These are phyloP conservation scores for Diaporthe citrichinensis DNA, from an alignment of 2,329 filamentous ascomycete genomes.

Conservation along the genomic window DNA sequence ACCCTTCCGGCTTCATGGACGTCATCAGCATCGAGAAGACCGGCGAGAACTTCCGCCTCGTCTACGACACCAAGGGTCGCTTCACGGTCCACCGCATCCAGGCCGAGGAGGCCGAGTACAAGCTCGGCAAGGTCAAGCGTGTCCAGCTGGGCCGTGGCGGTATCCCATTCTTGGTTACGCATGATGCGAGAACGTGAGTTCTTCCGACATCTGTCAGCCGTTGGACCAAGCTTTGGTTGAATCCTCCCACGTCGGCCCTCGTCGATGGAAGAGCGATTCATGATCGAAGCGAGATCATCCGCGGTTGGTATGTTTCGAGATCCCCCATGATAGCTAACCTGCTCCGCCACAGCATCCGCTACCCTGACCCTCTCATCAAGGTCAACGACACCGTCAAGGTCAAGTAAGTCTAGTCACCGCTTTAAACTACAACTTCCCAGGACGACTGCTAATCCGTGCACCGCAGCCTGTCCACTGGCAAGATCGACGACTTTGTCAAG, in stretches of 20 bases:
- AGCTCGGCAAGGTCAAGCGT: slow-evolving; percentile 99
- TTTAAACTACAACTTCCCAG: too few relatives aligned
- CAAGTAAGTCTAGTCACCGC: slow-evolving; percentile 61
- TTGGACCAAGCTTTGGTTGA: slow-evolving; percentile 99
- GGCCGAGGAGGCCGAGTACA: slow-evolving; percentile 98
- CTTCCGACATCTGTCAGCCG: slow-evolving; percentile 99
- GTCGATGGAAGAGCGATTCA: slow-evolving; percentile 33
- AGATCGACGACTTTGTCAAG: slow-evolving; percentile 98
- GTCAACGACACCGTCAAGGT: slow-evolving; percentile 99
- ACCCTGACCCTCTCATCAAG: slow-evolving; percentile 98
- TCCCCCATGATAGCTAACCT: slow-evolving; percentile 56
- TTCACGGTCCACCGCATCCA: slow-evolving; percentile 99
- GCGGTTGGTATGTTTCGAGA: slow-evolving; percentile 68
- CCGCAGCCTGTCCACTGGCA: slow-evolving; percentile 82
- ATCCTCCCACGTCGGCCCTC: slow-evolving; percentile 51
- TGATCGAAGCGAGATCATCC: slow-evolving; percentile 56
- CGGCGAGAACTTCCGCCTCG: slow-evolving; percentile 99
- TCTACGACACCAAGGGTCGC: slow-evolving; percentile 99
- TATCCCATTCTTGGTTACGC: slow-evolving; percentile 99
- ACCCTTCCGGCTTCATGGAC: slow-evolving; percentile 99
- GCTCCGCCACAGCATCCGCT: slow-evolving; percentile 83
- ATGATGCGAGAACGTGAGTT: slow-evolving; percentile 99
- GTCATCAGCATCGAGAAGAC: slow-evolving; percentile 99
- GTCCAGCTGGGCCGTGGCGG: slow-evolving; percentile 99
- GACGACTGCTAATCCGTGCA: background rate